These are phyloP conservation scores for Chloroidium sp. DNA, from an alignment of 163 green algal species.

Conservation along the genomic window DNA sequence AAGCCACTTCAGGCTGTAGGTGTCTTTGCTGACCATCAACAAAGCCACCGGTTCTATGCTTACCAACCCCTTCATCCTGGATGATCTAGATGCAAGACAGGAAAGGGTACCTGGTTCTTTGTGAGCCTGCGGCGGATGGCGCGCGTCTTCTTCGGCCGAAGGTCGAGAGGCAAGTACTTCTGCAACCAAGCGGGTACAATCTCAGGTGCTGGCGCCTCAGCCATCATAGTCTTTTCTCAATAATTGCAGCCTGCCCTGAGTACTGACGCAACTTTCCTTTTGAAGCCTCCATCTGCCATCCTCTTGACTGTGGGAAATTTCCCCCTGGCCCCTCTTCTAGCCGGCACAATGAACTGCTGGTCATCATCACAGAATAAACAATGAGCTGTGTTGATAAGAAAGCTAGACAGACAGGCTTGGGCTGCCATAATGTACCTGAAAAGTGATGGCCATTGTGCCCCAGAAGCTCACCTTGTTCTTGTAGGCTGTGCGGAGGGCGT, in stretches of 20 bases:
- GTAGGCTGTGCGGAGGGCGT: slow-evolving; percentile 65
- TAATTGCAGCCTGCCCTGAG: too few relatives aligned
- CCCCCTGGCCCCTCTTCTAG: neutral
- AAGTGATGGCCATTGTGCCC: neutral
- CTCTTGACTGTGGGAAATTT: neutral
- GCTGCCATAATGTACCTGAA: neutral
- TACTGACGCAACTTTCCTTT: too few relatives aligned
- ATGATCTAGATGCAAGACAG: neutral
- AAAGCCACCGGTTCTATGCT: neutral
- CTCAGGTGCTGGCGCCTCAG: too few relatives aligned
- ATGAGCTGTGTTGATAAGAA: neutral
- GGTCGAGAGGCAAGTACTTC: slow-evolving; percentile 88
- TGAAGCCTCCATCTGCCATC: too few relatives aligned
- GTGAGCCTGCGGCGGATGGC: slow-evolving; percentile 85
- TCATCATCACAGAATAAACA: neutral
- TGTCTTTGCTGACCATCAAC: slow-evolving; percentile 2
- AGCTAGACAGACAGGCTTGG: neutral
- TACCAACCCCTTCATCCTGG: too few relatives aligned
- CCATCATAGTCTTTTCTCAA: too few relatives aligned
- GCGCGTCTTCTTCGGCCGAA: slow-evolving; percentile 94
- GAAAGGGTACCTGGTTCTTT: slow-evolving; percentile 64
- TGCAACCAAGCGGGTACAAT: slow-evolving; percentile 24
- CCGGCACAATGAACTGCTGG: neutral
- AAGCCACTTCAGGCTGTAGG: neutral
- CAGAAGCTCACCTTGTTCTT: slow-evolving; percentile 63